These are phyloP conservation scores for Nicotiana rustica DNA, from an alignment of 305 asterid genomes.

Conservation along the genomic window DNA sequence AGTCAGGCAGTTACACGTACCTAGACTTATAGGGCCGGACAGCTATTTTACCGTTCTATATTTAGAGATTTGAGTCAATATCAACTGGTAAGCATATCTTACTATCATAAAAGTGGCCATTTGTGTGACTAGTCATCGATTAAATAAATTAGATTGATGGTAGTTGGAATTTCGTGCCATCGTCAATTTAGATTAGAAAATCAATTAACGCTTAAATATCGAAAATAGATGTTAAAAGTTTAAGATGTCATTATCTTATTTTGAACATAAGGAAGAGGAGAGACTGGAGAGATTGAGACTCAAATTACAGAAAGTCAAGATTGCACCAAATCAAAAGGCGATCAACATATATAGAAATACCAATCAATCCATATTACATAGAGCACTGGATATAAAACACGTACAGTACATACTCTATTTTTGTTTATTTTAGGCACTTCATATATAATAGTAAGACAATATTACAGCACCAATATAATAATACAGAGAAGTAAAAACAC, in stretches of 20 bases:
- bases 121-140: background rate
- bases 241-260: background rate
- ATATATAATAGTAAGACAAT: too few relatives aligned
- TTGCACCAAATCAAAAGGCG: background rate
- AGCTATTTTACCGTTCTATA: too few relatives aligned
- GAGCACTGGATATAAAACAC: background rate
- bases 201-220: background rate
- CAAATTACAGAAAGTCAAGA: background rate
- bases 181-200: background rate
- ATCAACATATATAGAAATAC: constrained; percentile 1
- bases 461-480: too few relatives aligned
- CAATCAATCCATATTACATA: background rate
- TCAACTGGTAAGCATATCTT: too few relatives aligned
- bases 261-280: background rate
- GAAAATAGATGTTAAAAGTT: background rate
- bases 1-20: too few relatives aligned
- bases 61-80: too few relatives aligned
- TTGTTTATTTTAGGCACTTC: background rate
- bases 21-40: too few relatives aligned
- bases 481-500: too few relatives aligned
- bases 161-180: background rate
- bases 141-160: background rate
- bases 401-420: background rate
- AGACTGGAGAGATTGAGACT: background rate
- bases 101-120: background rate